Conservation (phyloP, 2,329 filamentous ascomycete genomes). For the Colletotrichum sojae region DNA sequence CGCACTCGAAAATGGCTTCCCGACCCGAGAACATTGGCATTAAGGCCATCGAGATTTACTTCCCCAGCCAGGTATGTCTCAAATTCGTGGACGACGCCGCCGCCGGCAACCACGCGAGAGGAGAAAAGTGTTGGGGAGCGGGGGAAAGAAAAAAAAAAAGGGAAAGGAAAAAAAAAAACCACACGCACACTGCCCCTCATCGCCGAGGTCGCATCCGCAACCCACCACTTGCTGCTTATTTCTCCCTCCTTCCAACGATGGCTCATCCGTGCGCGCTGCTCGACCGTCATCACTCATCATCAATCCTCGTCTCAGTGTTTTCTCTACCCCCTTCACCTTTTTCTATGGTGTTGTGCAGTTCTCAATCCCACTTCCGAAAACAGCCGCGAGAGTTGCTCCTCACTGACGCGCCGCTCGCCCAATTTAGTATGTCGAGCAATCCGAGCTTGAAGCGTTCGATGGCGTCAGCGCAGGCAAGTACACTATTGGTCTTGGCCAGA, state of each 20-base stretch:
- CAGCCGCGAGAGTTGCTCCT: no score
- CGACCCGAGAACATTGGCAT: constrained; percentile 91
- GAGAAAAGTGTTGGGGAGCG: neutral
- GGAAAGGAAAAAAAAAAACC: neutral
- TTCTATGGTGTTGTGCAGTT: constrained; percentile 1
- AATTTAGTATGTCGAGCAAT: constrained; percentile 83
- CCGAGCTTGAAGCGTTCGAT: constrained; percentile 88
- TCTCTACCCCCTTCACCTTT: constrained; percentile 7
- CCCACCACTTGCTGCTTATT: no score
- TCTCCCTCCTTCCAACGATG: no score
- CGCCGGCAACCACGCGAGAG: neutral
- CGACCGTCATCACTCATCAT: no score
- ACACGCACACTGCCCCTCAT: constrained; percentile 20
- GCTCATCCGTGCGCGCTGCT: no score
- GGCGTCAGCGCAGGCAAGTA: constrained; percentile 87
- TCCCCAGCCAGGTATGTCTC: constrained; percentile 82
- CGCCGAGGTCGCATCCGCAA: constrained; percentile 43
- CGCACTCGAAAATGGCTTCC: constrained; percentile 72
- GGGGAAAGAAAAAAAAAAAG: neutral
- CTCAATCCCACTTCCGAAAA: constrained; percentile 40
- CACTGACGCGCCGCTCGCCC: constrained; percentile 11
- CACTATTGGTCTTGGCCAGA: constrained; percentile 92
- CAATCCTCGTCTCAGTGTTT: neutral
- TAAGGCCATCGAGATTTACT: constrained; percentile 93
- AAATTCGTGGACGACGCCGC: constrained; percentile 44